Evolutionary conservation across 352 stramenopile genomes (phyloP).

Genomic region (Saprolegnia parasitica): DNA sequence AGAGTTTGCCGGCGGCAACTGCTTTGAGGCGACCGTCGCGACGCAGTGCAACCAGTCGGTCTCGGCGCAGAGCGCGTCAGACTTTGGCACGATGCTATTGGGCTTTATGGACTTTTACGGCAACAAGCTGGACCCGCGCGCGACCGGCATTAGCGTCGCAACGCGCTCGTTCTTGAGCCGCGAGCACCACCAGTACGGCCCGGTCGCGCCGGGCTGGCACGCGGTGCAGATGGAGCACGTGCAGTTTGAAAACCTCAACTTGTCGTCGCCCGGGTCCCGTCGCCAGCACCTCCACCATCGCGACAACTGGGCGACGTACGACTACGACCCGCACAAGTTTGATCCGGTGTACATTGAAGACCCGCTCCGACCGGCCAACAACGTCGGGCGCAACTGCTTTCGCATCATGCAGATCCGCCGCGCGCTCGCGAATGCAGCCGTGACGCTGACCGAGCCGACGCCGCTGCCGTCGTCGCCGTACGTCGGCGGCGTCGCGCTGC

Average conservation of each 20-base stretch:
- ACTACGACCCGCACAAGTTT: slow-evolving; percentile 86
- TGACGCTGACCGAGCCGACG: slow-evolving; percentile 57
- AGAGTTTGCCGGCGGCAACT: slow-evolving; percentile 49
- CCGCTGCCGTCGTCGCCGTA: slow-evolving; percentile 32
- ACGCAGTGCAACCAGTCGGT: slow-evolving; percentile 49
- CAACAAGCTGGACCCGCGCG: slow-evolving; percentile 89
- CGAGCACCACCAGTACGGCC: slow-evolving; percentile 48
- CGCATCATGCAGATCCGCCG: slow-evolving; percentile 88
- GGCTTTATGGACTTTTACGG: slow-evolving; percentile 97
- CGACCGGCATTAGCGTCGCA: slow-evolving; percentile 86
- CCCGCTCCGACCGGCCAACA: slow-evolving; percentile 90
- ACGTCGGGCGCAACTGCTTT: slow-evolving; percentile 95
- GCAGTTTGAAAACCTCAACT: slow-evolving; percentile 26
- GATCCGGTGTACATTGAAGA: slow-evolving; percentile 95
- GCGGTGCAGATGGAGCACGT: slow-evolving; percentile 24
- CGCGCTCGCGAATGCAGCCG: slow-evolving; percentile 66
- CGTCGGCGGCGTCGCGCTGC: slow-evolving; percentile 60
- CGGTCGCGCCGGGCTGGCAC: slow-evolving; percentile 40
- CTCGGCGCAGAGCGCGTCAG: slow-evolving; percentile 56
- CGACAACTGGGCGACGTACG: slow-evolving; percentile 11
- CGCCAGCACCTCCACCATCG: slow-evolving; percentile 5
- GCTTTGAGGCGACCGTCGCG: slow-evolving; percentile 35
- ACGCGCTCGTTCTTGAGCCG: slow-evolving; percentile 78
- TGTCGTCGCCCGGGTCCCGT: slow-evolving; percentile 16
- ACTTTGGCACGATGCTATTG: slow-evolving; percentile 95